Conservation (phyloP, 495 filamentous ascomycete genomes). For the Penicillium parvum region DNA sequence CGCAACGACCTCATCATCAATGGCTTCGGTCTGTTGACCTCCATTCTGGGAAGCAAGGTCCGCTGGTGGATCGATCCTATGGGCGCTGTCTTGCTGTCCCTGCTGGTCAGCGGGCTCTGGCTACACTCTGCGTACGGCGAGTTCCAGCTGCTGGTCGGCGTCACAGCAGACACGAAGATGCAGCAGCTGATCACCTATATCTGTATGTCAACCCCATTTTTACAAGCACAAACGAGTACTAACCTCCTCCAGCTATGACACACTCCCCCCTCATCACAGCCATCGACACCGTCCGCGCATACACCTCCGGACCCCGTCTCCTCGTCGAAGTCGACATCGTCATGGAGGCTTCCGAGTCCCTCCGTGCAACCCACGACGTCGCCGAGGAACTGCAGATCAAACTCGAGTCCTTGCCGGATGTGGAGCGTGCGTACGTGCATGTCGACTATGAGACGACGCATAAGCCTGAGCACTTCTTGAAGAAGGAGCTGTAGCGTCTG, state of each 20-base stretch:
- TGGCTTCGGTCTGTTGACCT: constrained; percentile 86
- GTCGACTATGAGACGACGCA: constrained; percentile 98
- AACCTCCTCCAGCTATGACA: constrained; percentile 60
- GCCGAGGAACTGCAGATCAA: constrained; percentile 94
- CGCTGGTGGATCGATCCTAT: constrained; percentile 94
- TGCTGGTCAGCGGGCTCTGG: constrained; percentile 76
- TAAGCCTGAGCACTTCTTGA: constrained; percentile 73
- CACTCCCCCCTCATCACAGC: constrained; percentile 75
- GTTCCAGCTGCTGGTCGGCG: constrained; percentile 86
- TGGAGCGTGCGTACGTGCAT: constrained; percentile 95
- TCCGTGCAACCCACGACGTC: constrained; percentile 83
- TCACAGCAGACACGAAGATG: constrained; percentile 77
- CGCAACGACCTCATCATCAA: constrained; percentile 87
- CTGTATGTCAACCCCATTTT: constrained; percentile 43
- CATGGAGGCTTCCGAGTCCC: constrained; percentile 64
- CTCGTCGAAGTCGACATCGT: constrained; percentile 90
- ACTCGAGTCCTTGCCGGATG: constrained; percentile 84
- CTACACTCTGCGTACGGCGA: constrained; percentile 78
- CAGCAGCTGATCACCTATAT: constrained; percentile 96
- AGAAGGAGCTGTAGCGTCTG: constrained; percentile 52
- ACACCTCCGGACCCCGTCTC: constrained; percentile 83
- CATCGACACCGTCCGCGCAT: constrained; percentile 93
- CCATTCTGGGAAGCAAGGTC: constrained; percentile 79
- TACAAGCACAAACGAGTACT: background rate
- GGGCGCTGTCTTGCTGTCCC: constrained; percentile 80